A percentile compares a stretch with the other conserved stretches of the same genome.
phyloP scores from a whole-genome alignment of 2,329 filamentous ascomycete genomes.

The Ilyonectria sp. region DNA sequence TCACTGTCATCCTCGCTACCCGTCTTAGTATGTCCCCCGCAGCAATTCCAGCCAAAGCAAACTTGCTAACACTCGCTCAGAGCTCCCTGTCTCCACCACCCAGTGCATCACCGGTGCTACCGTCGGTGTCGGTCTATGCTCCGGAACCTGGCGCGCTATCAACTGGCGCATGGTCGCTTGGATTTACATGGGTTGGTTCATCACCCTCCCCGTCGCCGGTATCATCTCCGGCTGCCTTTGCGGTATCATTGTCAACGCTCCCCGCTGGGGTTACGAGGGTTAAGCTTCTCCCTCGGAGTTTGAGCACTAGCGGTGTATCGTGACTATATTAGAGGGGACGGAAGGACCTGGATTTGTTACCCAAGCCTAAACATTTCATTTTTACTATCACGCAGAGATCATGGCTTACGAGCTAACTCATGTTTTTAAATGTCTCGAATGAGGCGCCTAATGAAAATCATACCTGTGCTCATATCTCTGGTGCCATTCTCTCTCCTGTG shows the following conservation, averaged over 20 bases:
- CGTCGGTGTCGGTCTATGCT: slow-evolving; percentile 75
- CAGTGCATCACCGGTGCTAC: slow-evolving; percentile 77
- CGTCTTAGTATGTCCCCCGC: slow-evolving; percentile 62
- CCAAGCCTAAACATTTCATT: not conserved
- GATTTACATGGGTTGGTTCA: slow-evolving; percentile 74
- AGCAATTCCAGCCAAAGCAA: fast-evolving
- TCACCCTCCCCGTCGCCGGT: slow-evolving; percentile 71
- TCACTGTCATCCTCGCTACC: slow-evolving; percentile 76
- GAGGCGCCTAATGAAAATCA: not conserved
- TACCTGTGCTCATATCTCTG: not conserved
- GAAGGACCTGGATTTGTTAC: slow-evolving; percentile 6
- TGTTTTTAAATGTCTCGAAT: not conserved
- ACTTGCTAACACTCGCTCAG: slow-evolving; percentile 41
- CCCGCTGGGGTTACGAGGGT: slow-evolving; percentile 58
- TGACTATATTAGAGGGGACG: not conserved
- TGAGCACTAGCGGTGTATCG: slow-evolving; percentile 11
- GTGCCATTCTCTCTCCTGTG: not conserved
- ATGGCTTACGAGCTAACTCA: not conserved
- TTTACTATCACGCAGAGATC: not conserved
- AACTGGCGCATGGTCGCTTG: slow-evolving; percentile 76
- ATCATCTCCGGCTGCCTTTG: slow-evolving; percentile 73
- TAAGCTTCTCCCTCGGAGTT: slow-evolving; percentile 13
- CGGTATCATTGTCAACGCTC: slow-evolving; percentile 75
- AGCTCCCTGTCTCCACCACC: slow-evolving; percentile 75
- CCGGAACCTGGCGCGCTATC: slow-evolving; percentile 70